Conservation (phyloP, 768 basidiomycete species). For the Holtermanniella nyarrowii region DNA sequence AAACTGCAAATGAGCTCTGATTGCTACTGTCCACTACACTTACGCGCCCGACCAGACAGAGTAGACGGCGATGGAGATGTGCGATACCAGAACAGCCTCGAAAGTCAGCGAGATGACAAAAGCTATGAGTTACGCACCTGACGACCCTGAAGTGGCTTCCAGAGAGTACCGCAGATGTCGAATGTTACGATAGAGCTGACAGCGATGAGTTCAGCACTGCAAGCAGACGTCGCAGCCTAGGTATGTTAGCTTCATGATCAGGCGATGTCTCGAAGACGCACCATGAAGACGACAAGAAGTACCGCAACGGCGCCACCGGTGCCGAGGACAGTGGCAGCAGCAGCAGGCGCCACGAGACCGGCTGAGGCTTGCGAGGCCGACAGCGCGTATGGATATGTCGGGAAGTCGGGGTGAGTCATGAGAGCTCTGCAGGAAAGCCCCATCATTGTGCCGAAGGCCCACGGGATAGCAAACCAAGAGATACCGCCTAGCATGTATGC, state of each 20-base stretch:
- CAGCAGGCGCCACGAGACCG: constrained; percentile 47
- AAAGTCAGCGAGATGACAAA: not conserved
- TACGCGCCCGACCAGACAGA: constrained; percentile 35
- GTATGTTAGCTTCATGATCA: not conserved
- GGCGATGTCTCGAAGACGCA: not conserved
- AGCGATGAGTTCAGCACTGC: constrained; percentile 47
- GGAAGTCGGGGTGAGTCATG: constrained; percentile 45
- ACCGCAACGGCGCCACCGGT: constrained; percentile 46
- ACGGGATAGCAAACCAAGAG: constrained; percentile 53
- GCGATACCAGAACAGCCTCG: constrained; percentile 14
- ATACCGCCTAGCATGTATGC: constrained; percentile 51
- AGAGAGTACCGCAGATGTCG: constrained; percentile 42
- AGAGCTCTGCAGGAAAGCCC: constrained; percentile 45
- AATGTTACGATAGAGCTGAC: constrained; percentile 41
- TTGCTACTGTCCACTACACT: too few relatives aligned
- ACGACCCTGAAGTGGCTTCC: constrained; percentile 10
- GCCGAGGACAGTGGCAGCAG: constrained; percentile 47
- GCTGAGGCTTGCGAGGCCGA: constrained; percentile 40
- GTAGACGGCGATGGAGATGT: constrained; percentile 22
- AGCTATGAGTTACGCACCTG: constrained; percentile 4
- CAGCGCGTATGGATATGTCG: constrained; percentile 48
- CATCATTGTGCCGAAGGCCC: constrained; percentile 46
- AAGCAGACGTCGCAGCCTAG: constrained; percentile 47
- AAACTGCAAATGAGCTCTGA: not conserved
- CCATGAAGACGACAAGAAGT: constrained; percentile 45